Evolutionary conservation across 495 filamentous ascomycete genomes (phyloP).

Genomic region (Penicillium ochrochloron): DNA sequence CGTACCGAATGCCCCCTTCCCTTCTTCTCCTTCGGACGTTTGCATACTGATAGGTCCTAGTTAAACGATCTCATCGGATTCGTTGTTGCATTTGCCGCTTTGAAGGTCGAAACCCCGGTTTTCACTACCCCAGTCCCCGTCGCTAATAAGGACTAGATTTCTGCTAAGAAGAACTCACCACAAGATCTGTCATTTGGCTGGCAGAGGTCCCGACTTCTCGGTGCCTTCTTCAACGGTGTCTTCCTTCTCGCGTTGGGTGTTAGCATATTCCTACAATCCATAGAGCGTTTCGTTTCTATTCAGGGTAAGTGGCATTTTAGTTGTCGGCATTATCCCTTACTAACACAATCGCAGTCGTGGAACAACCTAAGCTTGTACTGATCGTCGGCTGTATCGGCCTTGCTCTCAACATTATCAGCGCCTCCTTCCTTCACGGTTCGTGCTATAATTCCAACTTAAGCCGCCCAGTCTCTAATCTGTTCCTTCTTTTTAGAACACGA

Average conservation of each 20-base stretch:
- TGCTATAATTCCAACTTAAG: neutral
- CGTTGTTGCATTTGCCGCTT: conserved; percentile 81
- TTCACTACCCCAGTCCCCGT: neutral
- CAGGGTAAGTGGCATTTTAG: conserved; percentile 34
- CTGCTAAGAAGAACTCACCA: conserved; percentile 29
- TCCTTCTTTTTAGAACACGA: neutral
- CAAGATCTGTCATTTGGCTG: conserved; percentile 60
- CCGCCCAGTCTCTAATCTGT: neutral
- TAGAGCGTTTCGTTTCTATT: conserved; percentile 72
- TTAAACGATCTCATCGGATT: conserved; percentile 90
- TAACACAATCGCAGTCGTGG: conserved; percentile 51
- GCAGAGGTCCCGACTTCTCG: conserved; percentile 86
- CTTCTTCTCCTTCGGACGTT: conserved; percentile 3
- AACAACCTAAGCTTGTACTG: conserved; percentile 74
- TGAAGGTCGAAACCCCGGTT: conserved; percentile 56
- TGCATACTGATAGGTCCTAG: conserved; percentile 40
- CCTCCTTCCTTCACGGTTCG: conserved; percentile 74
- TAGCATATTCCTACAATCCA: conserved; percentile 88
- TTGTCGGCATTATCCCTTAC: conserved; percentile 15
- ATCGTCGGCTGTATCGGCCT: conserved; percentile 80
- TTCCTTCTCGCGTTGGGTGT: conserved; percentile 89
- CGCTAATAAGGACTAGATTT: neutral
- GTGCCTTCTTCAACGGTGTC: conserved; percentile 89
- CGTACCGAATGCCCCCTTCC: conserved; percentile 42
- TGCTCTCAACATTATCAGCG: conserved; percentile 74